Evolutionary conservation across 805 yeast genomes (phyloP).

Genomic region (Sungouiella thailandica): DNA sequence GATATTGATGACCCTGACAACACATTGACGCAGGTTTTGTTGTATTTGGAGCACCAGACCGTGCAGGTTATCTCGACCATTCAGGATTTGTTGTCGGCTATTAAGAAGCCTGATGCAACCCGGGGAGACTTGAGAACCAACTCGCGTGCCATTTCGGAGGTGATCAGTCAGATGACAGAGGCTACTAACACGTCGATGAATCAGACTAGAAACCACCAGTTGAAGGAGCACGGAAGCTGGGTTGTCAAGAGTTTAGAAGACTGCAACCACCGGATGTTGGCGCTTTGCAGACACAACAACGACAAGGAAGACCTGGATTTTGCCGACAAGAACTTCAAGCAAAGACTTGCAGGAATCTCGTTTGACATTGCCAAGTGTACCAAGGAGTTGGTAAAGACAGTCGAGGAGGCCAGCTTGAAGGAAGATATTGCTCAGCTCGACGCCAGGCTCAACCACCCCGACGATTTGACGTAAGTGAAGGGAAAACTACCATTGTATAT

Average conservation of each 20-base stretch:
- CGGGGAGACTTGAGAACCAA: conserved; percentile 68
- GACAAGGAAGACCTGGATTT: conserved; percentile 49
- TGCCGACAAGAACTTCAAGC: conserved; percentile 88
- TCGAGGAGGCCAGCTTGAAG: conserved; percentile 86
- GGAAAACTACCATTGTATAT: neutral
- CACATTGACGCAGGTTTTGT: conserved; percentile 75
- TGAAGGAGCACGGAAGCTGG: conserved; percentile 89
- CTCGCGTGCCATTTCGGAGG: conserved; percentile 70
- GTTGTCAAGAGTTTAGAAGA: conserved; percentile 83
- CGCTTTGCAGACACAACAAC: conserved; percentile 48
- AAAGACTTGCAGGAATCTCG: conserved; percentile 91
- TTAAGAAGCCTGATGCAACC: conserved; percentile 71
- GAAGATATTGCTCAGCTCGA: conserved; percentile 82
- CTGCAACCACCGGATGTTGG: conserved; percentile 78
- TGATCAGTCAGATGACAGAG: conserved; percentile 81
- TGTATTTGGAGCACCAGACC: conserved; percentile 89
- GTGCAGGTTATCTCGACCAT: conserved; percentile 87
- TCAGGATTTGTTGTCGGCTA: conserved; percentile 72
- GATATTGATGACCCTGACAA: conserved; percentile 86
- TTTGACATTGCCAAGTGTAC: conserved; percentile 96
- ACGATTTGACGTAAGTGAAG: conserved; percentile 19
- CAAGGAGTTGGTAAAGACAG: conserved; percentile 91
- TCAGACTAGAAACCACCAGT: conserved; percentile 77
- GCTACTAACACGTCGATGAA: conserved; percentile 86
- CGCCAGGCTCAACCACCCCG: conserved; percentile 46